Conservation (phyloP, 2,329 filamentous ascomycete genomes). For the Colletotrichum liriopes region DNA sequence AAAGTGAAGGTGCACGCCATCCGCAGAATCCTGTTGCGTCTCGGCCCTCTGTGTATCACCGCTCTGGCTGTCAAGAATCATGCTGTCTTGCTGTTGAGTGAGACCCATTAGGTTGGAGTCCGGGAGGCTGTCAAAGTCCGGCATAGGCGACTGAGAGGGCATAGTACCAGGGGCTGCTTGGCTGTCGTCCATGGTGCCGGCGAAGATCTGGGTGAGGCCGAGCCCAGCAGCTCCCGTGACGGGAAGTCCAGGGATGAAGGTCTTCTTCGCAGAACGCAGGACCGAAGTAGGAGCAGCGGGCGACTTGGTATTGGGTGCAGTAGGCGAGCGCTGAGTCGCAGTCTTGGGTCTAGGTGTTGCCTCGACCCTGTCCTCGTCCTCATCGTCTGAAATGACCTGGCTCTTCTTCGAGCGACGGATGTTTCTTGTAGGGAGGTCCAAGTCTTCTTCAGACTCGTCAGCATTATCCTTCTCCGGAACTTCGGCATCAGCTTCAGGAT, state of each 20-base stretch:
- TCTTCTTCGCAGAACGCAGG: conserved; percentile 78
- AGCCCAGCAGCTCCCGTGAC: conserved; percentile 74
- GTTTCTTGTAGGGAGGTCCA: conserved; percentile 57
- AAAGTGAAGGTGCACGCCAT: conserved; percentile 68
- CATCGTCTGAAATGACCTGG: conserved; percentile 75
- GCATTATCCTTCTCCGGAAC: conserved; percentile 45
- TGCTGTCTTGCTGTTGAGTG: conserved; percentile 68
- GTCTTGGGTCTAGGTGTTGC: conserved; percentile 67
- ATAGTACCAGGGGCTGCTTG: conserved; percentile 54
- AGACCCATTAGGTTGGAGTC: conserved; percentile 75
- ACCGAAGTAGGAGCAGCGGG: conserved; percentile 74
- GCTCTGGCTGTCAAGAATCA: conserved; percentile 65
- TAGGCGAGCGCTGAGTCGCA: conserved; percentile 59
- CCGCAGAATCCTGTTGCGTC: conserved; percentile 52
- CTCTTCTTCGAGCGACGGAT: conserved; percentile 67
- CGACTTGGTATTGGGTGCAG: conserved; percentile 60
- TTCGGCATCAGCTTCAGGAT: conserved; percentile 46
- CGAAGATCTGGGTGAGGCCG: conserved; percentile 91
- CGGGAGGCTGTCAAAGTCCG: conserved; percentile 70
- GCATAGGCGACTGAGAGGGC: conserved; percentile 65
- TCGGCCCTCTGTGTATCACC: conserved; percentile 54
- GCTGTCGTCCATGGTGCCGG: conserved; percentile 85
- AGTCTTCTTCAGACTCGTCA: conserved; percentile 57
- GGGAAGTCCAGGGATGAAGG: conserved; percentile 78
- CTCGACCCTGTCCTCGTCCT: conserved; percentile 64